Base-by-base conservation (phyloP, 2,329 filamentous ascomycete species). In the Cladosporium sp. region DNA sequence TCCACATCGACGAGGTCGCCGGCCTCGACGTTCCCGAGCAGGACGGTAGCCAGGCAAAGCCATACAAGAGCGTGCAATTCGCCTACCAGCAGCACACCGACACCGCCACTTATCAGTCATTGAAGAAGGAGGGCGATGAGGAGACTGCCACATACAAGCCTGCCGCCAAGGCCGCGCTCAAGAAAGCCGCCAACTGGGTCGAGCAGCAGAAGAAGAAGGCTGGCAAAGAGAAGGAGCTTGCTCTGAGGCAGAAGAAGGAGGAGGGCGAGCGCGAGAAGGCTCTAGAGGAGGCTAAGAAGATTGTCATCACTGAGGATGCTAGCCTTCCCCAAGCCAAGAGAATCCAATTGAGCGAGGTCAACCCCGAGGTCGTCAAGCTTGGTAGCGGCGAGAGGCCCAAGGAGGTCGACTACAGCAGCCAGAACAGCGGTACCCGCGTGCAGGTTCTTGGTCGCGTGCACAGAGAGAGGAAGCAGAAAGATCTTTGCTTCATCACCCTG, bases 141-240 rank as follows among this genome's bases (percentile, higher is more conserved):
- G 82, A 84, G 63, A 85, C 87, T 69, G 79, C 89, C 69, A 85
- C 88, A 72, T 97, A 90, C 90, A 94, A 93, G 81, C 88, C 90
- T 64, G 90, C 88, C 23, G 89, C 91, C 67, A 96, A 95, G 82
- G 91, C 90, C 67, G 92, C 91, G 25, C 78, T 92, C 76, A 97
- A 96, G 84, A 96, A 96, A 81, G 91, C 90, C 4, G 87, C 87
- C 81, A 89, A 88, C 77, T 88, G 88, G 69, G 88, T 88, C 69
- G 91, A 92, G 70, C 84, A 85, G 69, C 88, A 91, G 79, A 91
- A 92, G 85, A 93, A 92, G 85, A 96, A 96, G 84, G 85, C 90
- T 53, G 86, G 86, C 72, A 93, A 92, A 80, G 90, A 91, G 78
- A 85, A 89, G 71, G 89, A 93, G 75, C 81, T 88, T 69, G 89